A percentile compares a stretch with the other conserved stretches of the same genome.
phyloP scores from a whole-genome alignment of 2,329 filamentous ascomycete species.

The Teratosphaeria pseudoeucalypti region DNA sequence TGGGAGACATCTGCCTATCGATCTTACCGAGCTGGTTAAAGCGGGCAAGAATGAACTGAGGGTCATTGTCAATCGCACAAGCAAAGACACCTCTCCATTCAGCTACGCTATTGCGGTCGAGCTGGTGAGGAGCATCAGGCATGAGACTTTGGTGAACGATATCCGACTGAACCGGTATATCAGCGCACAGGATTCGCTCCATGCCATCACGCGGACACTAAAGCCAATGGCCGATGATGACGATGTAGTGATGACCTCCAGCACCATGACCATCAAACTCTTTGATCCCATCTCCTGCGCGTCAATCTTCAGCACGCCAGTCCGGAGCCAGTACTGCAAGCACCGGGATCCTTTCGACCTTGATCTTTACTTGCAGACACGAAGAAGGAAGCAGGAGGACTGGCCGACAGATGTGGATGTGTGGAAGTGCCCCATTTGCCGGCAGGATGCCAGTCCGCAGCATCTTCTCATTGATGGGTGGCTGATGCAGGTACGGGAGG shows the following conservation, averaged over 20 bases:
- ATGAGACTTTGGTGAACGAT: slow-evolving; percentile 28
- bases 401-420: slow-evolving; percentile 45
- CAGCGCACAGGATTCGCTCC: slow-evolving; percentile 41
- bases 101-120: slow-evolving; percentile 63
- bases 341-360: slow-evolving; percentile 90
- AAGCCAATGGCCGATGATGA: slow-evolving; percentile 42
- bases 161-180: slow-evolving; percentile 17
- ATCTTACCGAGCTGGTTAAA: slow-evolving; percentile 54
- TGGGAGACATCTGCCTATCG: slow-evolving; percentile 64
- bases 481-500: slow-evolving; percentile 49
- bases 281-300: slow-evolving; percentile 37
- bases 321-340: slow-evolving; percentile 56
- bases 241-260: slow-evolving; percentile 33
- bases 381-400: slow-evolving; percentile 33
- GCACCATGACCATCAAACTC: slow-evolving; percentile 32
- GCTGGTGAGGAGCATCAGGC: slow-evolving; percentile 46
- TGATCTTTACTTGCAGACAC: slow-evolving; percentile 64
- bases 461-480: slow-evolving; percentile 66
- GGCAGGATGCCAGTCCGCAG: slow-evolving; percentile 62
- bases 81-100: slow-evolving; percentile 24
- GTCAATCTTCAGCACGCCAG: slow-evolving; percentile 57
- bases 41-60: slow-evolving; percentile 53
- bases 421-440: slow-evolving; percentile 84
- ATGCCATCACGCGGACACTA: slow-evolving; percentile 47
- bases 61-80: slow-evolving; percentile 37